Evolutionary conservation across 208 protist genomes (phyloP), one percentile per base, ranked within the genome.

Genomic region (Vickermania ingenoplastis): DNA sequence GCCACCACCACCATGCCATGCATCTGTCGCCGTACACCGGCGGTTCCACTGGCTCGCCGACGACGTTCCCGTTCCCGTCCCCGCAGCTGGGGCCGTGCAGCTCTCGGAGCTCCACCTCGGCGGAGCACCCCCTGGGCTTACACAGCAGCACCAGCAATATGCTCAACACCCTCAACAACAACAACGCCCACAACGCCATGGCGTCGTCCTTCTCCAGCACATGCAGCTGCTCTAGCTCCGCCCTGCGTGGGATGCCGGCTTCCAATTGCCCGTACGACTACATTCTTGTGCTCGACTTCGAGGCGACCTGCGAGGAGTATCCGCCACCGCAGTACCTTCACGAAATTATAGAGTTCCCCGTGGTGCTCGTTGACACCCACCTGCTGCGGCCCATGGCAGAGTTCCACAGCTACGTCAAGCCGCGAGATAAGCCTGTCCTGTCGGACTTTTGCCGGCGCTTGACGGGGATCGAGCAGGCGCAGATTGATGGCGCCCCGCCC

Each of bases 341-440:
- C 61, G 96, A 98, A 75, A 97, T 98, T 63, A 97, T 98, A 63
- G 95, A 98, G 73, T 97, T 97, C 59, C 93, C 96, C 23, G 86
- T 94, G 11, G 90, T 98, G 11, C 36, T 97, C 2, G 65, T 97
- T 7, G 81, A 95, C 61, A 73, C 75, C 26, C 61, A 64, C 28
- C 68, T 82, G 67, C 75, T 81, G 55, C 68, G 83, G n/a, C 61
- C 73, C 14, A 73, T 86, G 23, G 71, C 79, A 3, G 88, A 96
- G 74, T 95, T 94, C 60, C 91, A 94, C 57, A 72, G 78, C 31
- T 98, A 84, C 59, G 89, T 97, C 2, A 79, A 77, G 27, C 96
- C 96, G 17, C 74, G 77, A 0, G 54, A 77, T 31, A 84, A 97
- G 53, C 72, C 86, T 5, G 49, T 67, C 41, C 69, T 98, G 23